Base-by-base conservation (phyloP, 768 basidiomycete genomes). In the Kwoniella sp. region DNA sequence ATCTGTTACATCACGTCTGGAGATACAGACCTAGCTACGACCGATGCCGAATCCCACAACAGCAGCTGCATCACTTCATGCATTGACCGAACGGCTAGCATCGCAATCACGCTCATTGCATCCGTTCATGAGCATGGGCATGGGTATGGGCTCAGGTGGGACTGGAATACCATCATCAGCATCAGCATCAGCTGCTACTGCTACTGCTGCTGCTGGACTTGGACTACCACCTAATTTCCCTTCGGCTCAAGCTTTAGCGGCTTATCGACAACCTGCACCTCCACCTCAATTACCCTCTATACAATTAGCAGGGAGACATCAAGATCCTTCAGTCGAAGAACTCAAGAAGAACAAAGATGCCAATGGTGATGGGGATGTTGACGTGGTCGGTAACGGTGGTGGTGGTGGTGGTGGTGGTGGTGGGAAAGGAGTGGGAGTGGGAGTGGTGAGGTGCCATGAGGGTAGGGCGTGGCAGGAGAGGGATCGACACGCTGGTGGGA, bases 391-490 rank as follows among this genome's bases (percentile, higher is more conserved):
- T 55, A 55, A 9, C 36, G 52, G 59, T 55, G 61, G 37, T 66
- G 67, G 40, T 69, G 65, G 51, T 73, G 60, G 33, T 70, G 2
- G 62, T 76, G 15, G 17, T 44, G 40, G 40, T 4, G 17, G 50
- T 29, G 33, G 37, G 57, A 62, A 55, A 9, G 50, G 52, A 62
- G 59, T 55, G 61, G 37, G 68, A 68, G 40, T 69, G 65, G 51
- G 75, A 63, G 33, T 70, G 2, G 62, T 76, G 15, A 70, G 72
- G 56, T 79, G 80, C 64, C 77, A 77, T 19, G 65, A 71, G 22
- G 69, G 68, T 2, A 65, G 70, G 19, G 57, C 57, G 4, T 78
- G 72, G 71, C 70, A 67, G 15, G 67, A 58, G 53, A 67, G 67
- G 29, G 65, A 64, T 26, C 64, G 68, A 13, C 77, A 79, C 56